Evolutionary conservation across 176 grass and related monocot species (phyloP), one percentile per base, ranked within the genome.

Genomic region (Carex myosuroides): DNA sequence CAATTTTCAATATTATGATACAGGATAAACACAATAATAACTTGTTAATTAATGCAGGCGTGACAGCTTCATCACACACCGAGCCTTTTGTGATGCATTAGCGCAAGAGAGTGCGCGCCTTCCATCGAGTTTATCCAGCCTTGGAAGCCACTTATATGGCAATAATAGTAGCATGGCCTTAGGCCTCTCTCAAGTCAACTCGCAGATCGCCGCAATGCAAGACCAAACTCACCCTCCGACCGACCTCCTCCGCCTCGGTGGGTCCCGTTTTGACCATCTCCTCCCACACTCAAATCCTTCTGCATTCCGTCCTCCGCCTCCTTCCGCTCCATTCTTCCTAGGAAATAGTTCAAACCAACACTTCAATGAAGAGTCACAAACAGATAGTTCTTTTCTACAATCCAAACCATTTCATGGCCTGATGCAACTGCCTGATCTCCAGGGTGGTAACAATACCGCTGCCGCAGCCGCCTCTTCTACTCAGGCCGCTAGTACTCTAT

Each of bases 41-140:
- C 66, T 52, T 1, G 17, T 52, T 9, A 32, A 44, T 44, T 44
- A 44, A 68, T 91, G 65, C 89, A 98, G 95, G 91, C 90, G 95
- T 78, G 95, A 98, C 87, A 98, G 95, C 86, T 98, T 98, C 89
- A 93, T 98, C 89, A 98, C 95, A 5, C 95, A 98, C 88, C 78
- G 95, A 72, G 95, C 95, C 17, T 98, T 98, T 88, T 98, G 95
- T 24, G 95, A 98, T 22, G 95, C 92, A 6, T 83, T 98, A 4
- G 86, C 95, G 2, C 95, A 98, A 89, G 95, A 98, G 80, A 98
- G 88, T 85, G 83, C 88, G 8, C 80, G 92, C 73, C 86, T 98
- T 79, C 92, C 93, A 17, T 91, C 87, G 4, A 89, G 92, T 83
- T 80, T 98, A 0, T 89, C 79, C 86, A 86, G 66, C 83, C 84